These are phyloP conservation scores for Sporothrix curviconia DNA, from an alignment of 2,329 filamentous ascomycete genomes.

Conservation along the genomic window DNA sequence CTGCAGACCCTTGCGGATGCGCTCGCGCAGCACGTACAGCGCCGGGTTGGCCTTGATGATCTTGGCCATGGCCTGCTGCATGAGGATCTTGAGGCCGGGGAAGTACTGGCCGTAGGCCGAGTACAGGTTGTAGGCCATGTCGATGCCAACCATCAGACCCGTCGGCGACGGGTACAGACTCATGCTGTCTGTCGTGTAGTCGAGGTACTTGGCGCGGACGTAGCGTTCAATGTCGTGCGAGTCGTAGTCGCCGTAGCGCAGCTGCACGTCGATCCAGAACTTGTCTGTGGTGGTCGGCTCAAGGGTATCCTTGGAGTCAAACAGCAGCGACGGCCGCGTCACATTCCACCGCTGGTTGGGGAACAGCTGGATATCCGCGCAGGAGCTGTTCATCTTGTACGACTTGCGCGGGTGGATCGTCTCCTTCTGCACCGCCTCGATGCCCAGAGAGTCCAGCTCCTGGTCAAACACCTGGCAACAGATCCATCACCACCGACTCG, in stretches of 20 bases:
- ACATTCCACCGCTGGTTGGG: conserved; percentile 99
- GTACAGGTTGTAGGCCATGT: conserved; percentile 96
- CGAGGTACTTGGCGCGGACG: conserved; percentile 93
- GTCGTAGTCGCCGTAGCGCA: conserved; percentile 89
- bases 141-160: conserved; percentile 94
- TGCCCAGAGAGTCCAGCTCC: conserved; percentile 88
- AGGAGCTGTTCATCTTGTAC: conserved; percentile 99
- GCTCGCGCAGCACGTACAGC: conserved; percentile 90
- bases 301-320: conserved; percentile 94
- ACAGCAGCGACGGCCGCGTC: conserved; percentile 83
- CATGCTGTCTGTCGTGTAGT: conserved; percentile 98
- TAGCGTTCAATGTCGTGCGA: conserved; percentile 98
- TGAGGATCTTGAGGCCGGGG: conserved; percentile 87
- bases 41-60: conserved; percentile 99
- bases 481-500: conserved; percentile 96
- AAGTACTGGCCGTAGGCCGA: conserved; percentile 98
- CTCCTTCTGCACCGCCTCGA: conserved; percentile 97
- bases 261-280: conserved; percentile 97
- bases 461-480: conserved; percentile 98
- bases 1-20: conserved; percentile 96
- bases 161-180: conserved; percentile 97
- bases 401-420: conserved; percentile 98
- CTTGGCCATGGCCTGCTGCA: conserved; percentile 99
- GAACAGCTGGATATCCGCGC: conserved; percentile 93
- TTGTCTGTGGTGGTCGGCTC: conserved; percentile 95